Conservation (phyloP, 2,329 filamentous ascomycete genomes). For the Rosellinia necatrix region DNA sequence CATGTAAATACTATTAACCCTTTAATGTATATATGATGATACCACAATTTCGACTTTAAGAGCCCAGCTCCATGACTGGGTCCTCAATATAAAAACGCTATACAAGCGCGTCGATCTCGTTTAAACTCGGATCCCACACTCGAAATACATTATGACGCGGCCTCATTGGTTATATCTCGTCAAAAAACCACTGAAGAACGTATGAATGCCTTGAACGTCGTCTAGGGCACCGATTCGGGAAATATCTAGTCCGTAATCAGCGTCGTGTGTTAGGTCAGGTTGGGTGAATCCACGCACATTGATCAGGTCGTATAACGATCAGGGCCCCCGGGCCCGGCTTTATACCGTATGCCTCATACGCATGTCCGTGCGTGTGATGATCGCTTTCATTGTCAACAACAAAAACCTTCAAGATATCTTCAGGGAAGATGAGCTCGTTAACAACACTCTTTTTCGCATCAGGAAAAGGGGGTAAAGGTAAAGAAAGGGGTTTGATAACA, state of each 20-base stretch:
- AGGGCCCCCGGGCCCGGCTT: constrained; percentile 50
- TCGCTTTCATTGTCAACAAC: constrained; percentile 60
- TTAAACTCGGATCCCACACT: no score
- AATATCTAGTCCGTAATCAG: constrained; percentile 33
- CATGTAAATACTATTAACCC: not conserved
- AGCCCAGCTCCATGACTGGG: not conserved
- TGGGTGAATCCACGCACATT: constrained; percentile 50
- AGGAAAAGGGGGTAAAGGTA: not conserved
- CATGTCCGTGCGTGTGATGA: constrained; percentile 59
- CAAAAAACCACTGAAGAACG: constrained; percentile 36
- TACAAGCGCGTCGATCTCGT: no score
- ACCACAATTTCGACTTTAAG: constrained; percentile 5
- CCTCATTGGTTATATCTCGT: not conserved
- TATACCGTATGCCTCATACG: constrained; percentile 61
- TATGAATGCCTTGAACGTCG: constrained; percentile 20
- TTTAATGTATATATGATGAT: constrained; percentile 17
- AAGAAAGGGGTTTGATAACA: not conserved
- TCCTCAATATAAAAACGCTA: not conserved
- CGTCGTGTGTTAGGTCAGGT: not conserved
- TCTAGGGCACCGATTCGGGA: constrained; percentile 32
- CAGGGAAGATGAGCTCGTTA: not conserved
- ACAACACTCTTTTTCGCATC: not conserved
- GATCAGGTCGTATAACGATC: constrained; percentile 63
- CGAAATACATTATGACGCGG: not conserved
- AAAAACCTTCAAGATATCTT: constrained; percentile 64